phyloP scores from a whole-genome alignment of 495 filamentous ascomycete species.

The Baudoinia panamericana region DNA sequence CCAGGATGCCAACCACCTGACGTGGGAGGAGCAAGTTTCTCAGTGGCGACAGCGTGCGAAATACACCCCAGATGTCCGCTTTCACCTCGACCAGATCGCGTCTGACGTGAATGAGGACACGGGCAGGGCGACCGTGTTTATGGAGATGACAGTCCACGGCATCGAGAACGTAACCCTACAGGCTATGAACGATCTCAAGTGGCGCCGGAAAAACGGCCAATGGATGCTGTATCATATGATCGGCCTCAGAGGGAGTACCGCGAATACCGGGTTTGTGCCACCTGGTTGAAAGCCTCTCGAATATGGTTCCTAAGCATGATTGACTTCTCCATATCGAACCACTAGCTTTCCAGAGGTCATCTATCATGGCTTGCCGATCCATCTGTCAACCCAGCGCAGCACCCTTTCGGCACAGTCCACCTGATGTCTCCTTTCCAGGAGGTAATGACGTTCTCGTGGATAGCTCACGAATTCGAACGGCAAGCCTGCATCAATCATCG shows the following conservation, averaged over 20 bases:
- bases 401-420: slow-evolving; percentile 8
- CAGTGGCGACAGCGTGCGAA: not conserved
- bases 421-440: slow-evolving; percentile 11
- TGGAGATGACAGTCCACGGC: slow-evolving; percentile 1
- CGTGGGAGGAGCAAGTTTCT: not conserved
- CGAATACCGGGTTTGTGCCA: too few species aligned
- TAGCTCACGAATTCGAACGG: slow-evolving; percentile 12
- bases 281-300: too few species aligned
- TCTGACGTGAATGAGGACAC: not conserved
- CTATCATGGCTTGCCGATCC: slow-evolving; percentile 1
- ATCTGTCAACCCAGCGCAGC: slow-evolving; percentile 7
- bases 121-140: not conserved
- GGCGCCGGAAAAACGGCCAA: not conserved
- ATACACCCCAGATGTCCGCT: not conserved
- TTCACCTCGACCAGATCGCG: not conserved
- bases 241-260: not conserved
- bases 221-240: not conserved
- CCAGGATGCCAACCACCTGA: not conserved
- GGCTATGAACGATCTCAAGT: slow-evolving; percentile 4
- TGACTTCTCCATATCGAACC: too few species aligned
- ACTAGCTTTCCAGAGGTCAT: too few species aligned
- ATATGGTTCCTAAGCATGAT: too few species aligned
- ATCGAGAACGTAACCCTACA: not conserved
- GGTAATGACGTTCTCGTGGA: slow-evolving; percentile 12
- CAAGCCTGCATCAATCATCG: slow-evolving; percentile 5